Conservation (phyloP, 1,139 yeast species). For the Debaryomyces psychrophilus region DNA sequence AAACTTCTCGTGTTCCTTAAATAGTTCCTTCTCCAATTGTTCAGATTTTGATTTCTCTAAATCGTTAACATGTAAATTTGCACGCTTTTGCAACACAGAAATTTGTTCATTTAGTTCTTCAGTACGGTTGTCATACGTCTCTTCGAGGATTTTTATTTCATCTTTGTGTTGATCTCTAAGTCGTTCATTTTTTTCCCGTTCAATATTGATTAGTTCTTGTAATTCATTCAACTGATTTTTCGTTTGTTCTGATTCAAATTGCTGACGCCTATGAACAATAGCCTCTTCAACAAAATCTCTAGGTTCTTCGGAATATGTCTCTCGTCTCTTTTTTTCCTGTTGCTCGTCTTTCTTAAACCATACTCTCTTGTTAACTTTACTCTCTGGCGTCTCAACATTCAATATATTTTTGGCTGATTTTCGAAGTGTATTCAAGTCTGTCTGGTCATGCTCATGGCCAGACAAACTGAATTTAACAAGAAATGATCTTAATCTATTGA, state of each 20-base stretch:
- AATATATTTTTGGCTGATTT: constrained; percentile 19
- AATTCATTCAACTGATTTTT: not conserved
- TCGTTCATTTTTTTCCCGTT: constrained; percentile 1
- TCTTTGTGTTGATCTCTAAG: constrained; percentile 5
- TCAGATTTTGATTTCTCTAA: constrained; percentile 10
- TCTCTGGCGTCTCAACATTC: constrained; percentile 13
- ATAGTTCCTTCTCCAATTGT: constrained; percentile 12
- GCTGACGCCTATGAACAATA: not conserved
- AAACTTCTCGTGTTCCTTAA: constrained; percentile 13
- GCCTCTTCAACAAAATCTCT: not conserved
- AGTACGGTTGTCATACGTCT: constrained; percentile 5
- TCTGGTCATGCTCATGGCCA: constrained; percentile 13
- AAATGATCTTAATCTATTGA: constrained; percentile 18
- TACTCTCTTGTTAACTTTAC: constrained; percentile 12
- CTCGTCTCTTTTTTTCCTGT: not conserved
- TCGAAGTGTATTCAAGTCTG: constrained; percentile 16
- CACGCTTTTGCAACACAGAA: constrained; percentile 6
- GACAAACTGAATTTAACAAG: constrained; percentile 17
- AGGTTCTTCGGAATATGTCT: not conserved
- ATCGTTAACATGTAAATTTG: not conserved
- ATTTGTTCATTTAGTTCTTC: constrained; percentile 10
- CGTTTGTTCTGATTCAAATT: constrained; percentile 4
- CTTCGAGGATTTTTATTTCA: constrained; percentile 9
- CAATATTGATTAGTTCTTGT: not conserved
- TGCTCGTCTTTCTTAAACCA: constrained; percentile 12